Percentiles rank a stretch among this genome's conserved stretches.
Evolutionary conservation across 2,329 filamentous ascomycete genomes (phyloP).

Genomic region (Leptographium radiaticola): DNA sequence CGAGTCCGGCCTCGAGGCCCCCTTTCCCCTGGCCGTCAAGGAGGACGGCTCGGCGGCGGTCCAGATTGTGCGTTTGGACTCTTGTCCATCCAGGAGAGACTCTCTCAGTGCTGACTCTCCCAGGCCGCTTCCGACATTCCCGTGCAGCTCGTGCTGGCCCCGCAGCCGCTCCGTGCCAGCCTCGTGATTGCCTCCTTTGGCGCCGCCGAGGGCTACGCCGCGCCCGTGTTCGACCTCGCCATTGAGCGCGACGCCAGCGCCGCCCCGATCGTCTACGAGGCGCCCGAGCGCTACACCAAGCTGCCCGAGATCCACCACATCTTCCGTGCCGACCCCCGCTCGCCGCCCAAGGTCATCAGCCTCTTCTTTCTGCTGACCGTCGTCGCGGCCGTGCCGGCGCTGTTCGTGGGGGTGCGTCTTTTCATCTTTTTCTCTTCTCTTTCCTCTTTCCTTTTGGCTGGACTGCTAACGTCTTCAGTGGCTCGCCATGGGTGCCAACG

Average conservation of each 20-base stretch:
- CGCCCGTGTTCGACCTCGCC: conserved; percentile 59
- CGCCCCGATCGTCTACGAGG: conserved; percentile 44
- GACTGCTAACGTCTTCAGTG: conserved; percentile 40
- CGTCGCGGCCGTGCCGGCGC: conserved; percentile 55
- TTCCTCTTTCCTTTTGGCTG: no score
- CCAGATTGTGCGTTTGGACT: conserved; percentile 55
- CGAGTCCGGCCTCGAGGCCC: conserved; percentile 66
- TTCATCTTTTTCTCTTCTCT: no score
- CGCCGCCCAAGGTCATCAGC: conserved; percentile 68
- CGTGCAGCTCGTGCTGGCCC: conserved; percentile 58
- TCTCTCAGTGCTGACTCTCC: neutral
- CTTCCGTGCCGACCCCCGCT: conserved; percentile 69
- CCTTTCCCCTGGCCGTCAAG: conserved; percentile 73
- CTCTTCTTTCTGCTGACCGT: conserved; percentile 65
- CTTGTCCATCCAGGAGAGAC: no score
- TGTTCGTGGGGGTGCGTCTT: conserved; percentile 54
- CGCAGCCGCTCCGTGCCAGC: conserved; percentile 60
- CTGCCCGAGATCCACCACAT: conserved; percentile 79
- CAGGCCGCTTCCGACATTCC: conserved; percentile 86
- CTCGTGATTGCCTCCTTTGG: conserved; percentile 83
- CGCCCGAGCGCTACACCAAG: conserved; percentile 72
- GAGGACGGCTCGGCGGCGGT: conserved; percentile 77
- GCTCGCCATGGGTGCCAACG: conserved; percentile 69
- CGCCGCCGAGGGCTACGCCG: conserved; percentile 51
- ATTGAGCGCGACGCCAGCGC: conserved; percentile 50